Evolutionary conservation across 2,329 filamentous ascomycete genomes (phyloP), one percentile per base, ranked within the genome.

Genomic region (Aspergillus sp.): DNA sequence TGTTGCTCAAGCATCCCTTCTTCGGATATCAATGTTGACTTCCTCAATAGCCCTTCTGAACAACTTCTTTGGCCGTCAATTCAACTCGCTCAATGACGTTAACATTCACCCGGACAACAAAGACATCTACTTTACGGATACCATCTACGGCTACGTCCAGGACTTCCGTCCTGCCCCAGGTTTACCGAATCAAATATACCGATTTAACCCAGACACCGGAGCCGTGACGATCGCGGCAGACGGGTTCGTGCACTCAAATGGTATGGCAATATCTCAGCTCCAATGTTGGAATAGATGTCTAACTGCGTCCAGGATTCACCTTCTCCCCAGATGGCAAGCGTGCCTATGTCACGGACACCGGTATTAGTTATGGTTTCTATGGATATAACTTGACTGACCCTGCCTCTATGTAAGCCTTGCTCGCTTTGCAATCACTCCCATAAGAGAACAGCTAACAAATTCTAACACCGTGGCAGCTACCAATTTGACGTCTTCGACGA

Each of bases 401-500:
- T 7, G 64, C 68, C 35, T 62, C 64, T 3, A 70, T 73, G 62
- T 72, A 68, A 33, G 67, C n/a, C 35, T 64, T 23, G 68, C 64
- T 17, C 7, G 9, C 11, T n/a, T 21, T 39, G 4, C 12, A 14
- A 11, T 3, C 9, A 11, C 27, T 11, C 11, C 1, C 27, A 11
- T 31, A 9, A 6, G 9, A 9, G 23, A 11, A 31, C 12, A 47
- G 19, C 25, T 2, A 5, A 14, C 3, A 8, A 37, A 17, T 17
- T 52, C 37, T 56, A 6, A 52, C 35, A 6, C 19, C 31, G 1
- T n/a, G 48, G 0, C 8, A 70, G 65, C 4, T 84, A 83, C 52
- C 79, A 80, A 0, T 83, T 77, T 54, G 80, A 84, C 64, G 68
- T 84, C 6, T 53, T 73, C 1, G 33, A 9, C 0, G 3, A 67